phyloP scores from a whole-genome alignment of 2,329 filamentous ascomycete genomes.

The Fusarium acutatum region DNA sequence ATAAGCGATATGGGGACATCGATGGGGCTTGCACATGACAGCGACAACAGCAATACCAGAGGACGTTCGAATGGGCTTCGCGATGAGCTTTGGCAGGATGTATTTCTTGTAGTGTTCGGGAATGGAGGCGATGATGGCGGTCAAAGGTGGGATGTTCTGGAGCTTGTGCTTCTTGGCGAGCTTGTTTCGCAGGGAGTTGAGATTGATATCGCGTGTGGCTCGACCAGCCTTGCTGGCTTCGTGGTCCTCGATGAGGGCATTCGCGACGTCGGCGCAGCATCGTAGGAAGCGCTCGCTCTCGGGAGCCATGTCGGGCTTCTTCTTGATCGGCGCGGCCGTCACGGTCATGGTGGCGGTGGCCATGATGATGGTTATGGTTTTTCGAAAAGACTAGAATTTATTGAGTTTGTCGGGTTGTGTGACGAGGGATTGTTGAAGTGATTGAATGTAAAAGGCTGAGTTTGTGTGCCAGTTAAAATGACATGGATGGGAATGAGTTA shows the following conservation, averaged over 20 bases:
- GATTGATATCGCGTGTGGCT: constrained; percentile 85
- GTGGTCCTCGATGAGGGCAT: constrained; percentile 92
- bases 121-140: constrained; percentile 96
- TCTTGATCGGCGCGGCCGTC: constrained; percentile 72
- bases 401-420: accelerated
- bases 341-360: constrained; percentile 68
- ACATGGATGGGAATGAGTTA: constrained; percentile 6
- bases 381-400: background rate
- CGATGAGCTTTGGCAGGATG: constrained; percentile 93
- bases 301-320: constrained; percentile 81
- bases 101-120: constrained; percentile 99
- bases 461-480: background rate
- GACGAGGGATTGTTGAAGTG: background rate
- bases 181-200: constrained; percentile 87
- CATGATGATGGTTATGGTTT: constrained; percentile 41
- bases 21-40: constrained; percentile 99
- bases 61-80: constrained; percentile 94
- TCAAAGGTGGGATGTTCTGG: constrained; percentile 87
- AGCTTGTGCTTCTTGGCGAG: constrained; percentile 93
- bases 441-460: background rate
- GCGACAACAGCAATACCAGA: constrained; percentile 98
- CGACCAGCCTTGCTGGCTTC: constrained; percentile 80
- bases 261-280: constrained; percentile 95
- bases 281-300: constrained; percentile 95
- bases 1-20: constrained; percentile 97